Evolutionary conservation across 176 grass and related monocot species (phyloP).

Genomic region (Oropetium thomaeum): DNA sequence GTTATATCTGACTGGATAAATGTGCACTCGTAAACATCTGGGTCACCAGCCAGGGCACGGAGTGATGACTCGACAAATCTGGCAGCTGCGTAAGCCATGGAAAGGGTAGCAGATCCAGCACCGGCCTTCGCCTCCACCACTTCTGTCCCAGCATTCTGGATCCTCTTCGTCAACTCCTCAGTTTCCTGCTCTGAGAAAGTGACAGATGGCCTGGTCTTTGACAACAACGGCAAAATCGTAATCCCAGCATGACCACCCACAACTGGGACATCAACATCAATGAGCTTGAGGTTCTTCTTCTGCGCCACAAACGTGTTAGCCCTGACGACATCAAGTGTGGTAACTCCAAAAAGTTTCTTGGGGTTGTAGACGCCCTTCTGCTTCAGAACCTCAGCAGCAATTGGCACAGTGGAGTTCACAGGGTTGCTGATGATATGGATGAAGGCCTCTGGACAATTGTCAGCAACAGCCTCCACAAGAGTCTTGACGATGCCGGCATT

Average conservation of each 20-base stretch:
- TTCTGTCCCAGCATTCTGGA: constrained; percentile 81
- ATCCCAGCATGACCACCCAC: constrained; percentile 83
- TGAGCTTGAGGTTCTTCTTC: constrained; percentile 72
- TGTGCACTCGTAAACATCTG: constrained; percentile 81
- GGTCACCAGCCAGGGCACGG: constrained; percentile 59
- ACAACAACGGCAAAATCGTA: constrained; percentile 70
- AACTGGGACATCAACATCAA: constrained; percentile 82
- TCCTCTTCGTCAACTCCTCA: constrained; percentile 64
- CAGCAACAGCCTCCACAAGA: constrained; percentile 72
- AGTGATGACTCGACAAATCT: constrained; percentile 75
- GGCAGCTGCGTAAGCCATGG: constrained; percentile 81
- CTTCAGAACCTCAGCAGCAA: constrained; percentile 82
- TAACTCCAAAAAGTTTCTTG: constrained; percentile 75
- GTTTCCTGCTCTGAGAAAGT: constrained; percentile 64
- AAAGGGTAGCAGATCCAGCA: constrained; percentile 77
- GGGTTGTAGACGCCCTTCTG: constrained; percentile 77
- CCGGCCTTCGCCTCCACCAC: constrained; percentile 84
- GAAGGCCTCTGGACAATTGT: constrained; percentile 70
- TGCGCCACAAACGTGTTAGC: constrained; percentile 78
- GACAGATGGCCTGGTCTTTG: constrained; percentile 61
- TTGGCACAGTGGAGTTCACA: constrained; percentile 77
- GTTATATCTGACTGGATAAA: constrained; percentile 67
- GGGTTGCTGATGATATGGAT: constrained; percentile 93
- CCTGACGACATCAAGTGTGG: constrained; percentile 75
- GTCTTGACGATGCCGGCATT: constrained; percentile 74